Evolutionary conservation across 2,329 filamentous ascomycete genomes (phyloP).

Genomic region (Colletotrichum melonis): DNA sequence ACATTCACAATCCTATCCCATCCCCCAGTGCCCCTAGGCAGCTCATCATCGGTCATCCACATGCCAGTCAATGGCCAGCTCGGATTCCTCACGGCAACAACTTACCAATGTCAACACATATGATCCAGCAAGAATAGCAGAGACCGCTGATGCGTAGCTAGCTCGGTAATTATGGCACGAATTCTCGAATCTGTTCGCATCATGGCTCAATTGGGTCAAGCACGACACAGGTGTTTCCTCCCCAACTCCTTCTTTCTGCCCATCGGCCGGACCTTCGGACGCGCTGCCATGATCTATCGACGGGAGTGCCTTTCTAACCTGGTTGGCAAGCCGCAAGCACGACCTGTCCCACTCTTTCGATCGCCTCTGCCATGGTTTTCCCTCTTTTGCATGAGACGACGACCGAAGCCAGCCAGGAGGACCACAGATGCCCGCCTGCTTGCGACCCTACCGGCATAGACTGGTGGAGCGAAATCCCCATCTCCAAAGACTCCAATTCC

Average conservation of each 20-base stretch:
- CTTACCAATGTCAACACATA: background rate
- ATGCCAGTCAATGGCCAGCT: slow-evolving; percentile 1
- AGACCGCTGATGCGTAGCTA: background rate
- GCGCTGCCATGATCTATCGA: background rate
- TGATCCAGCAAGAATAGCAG: background rate
- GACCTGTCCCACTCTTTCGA: slow-evolving; percentile 8
- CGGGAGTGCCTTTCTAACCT: background rate
- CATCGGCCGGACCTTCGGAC: background rate
- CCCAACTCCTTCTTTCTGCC: background rate
- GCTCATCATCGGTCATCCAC: slow-evolving; percentile 1
- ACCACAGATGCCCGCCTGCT: slow-evolving; percentile 11
- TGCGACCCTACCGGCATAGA: slow-evolving; percentile 13
- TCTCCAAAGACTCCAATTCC: slow-evolving; percentile 7
- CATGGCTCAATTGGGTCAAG: background rate
- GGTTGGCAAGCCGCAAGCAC: background rate
- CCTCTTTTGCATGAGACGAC: background rate
- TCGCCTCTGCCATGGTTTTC: slow-evolving; percentile 14
- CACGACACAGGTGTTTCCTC: background rate
- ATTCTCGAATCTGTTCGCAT: background rate
- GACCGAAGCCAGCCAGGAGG: slow-evolving; percentile 14
- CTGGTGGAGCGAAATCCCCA: slow-evolving; percentile 11
- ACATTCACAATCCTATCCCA: background rate
- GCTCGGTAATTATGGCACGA: background rate
- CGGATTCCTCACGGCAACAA: background rate
- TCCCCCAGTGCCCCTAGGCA: background rate